These are phyloP conservation scores for Phyllostachys edulis DNA, from an alignment of 176 grass and related monocot genomes.

Conservation along the genomic window DNA sequence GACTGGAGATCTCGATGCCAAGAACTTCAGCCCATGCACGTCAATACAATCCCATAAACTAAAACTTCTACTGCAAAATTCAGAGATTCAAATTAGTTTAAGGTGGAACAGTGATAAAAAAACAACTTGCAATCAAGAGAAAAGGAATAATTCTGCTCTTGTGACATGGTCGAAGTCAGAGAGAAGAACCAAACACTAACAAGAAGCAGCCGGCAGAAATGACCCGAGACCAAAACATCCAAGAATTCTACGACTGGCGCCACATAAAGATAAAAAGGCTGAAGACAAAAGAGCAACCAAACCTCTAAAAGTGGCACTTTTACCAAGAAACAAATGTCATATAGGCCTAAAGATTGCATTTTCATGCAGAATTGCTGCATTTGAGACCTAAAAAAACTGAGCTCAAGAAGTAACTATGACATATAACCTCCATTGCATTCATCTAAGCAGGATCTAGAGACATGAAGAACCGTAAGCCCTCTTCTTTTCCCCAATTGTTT, in stretches of 20 bases:
- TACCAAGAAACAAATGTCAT: background rate
- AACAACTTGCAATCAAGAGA: background rate
- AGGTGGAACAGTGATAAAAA: background rate
- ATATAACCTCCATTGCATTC: background rate
- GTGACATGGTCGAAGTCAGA: slow-evolving; percentile 47
- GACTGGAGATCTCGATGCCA: slow-evolving; percentile 41
- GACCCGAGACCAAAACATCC: slow-evolving; percentile 12
- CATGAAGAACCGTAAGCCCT: background rate
- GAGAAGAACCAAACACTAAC: slow-evolving; percentile 15
- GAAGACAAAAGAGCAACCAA: background rate
- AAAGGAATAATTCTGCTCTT: background rate
- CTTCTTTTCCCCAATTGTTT: background rate
- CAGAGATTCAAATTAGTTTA: background rate
- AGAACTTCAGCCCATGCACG: slow-evolving; percentile 48
- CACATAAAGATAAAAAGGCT: slow-evolving; percentile 10
- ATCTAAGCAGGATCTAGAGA: background rate
- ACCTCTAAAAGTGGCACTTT: slow-evolving; percentile 1
- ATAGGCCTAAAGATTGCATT: background rate
- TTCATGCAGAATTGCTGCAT: slow-evolving; percentile 1
- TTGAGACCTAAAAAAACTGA: background rate
- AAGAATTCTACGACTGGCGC: slow-evolving; percentile 34
- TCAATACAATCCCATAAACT: slow-evolving; percentile 62
- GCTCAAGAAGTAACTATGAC: background rate
- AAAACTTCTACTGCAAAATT: background rate
- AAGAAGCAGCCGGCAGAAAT: slow-evolving; percentile 36